phyloP scores from a whole-genome alignment of 1,139 yeast genomes.

The Pichia sp. region DNA sequence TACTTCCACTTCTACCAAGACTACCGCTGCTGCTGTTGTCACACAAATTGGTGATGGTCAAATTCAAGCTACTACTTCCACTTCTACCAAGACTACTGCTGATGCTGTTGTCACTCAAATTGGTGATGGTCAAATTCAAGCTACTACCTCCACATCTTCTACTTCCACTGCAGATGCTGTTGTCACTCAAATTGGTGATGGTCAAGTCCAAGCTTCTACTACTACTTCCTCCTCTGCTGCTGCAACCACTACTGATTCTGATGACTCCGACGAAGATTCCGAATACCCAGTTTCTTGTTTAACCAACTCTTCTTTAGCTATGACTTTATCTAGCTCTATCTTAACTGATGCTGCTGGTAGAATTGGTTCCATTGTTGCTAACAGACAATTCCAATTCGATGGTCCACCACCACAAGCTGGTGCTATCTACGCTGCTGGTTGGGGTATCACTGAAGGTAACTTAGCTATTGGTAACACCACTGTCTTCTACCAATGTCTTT shows the following conservation, averaged over 20 bases:
- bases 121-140: slow-evolving; percentile 31
- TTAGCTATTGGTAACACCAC: slow-evolving; percentile 67
- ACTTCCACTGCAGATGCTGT: slow-evolving; percentile 29
- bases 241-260: slow-evolving; percentile 26
- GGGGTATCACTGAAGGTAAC: slow-evolving; percentile 68
- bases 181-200: slow-evolving; percentile 25
- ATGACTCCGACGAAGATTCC: slow-evolving; percentile 30
- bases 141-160: slow-evolving; percentile 32
- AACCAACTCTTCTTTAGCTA: slow-evolving; percentile 49
- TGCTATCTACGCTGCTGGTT: slow-evolving; percentile 81
- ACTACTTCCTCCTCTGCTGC: slow-evolving; percentile 25
- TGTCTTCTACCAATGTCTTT: slow-evolving; percentile 73
- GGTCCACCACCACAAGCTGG: slow-evolving; percentile 95
- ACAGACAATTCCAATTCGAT: slow-evolving; percentile 86
- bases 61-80: slow-evolving; percentile 31
- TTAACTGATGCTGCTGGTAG: slow-evolving; percentile 64
- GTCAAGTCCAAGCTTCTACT: slow-evolving; percentile 35
- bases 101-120: slow-evolving; percentile 28
- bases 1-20: slow-evolving; percentile 22
- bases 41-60: slow-evolving; percentile 31
- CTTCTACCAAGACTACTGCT: slow-evolving; percentile 28
- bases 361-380: slow-evolving; percentile 80
- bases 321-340: slow-evolving; percentile 51
- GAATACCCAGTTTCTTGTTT: slow-evolving; percentile 47
- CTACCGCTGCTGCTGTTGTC: slow-evolving; percentile 13